Base-by-base conservation (phyloP, 2,329 filamentous ascomycete species). In the Aciculosporium take region DNA sequence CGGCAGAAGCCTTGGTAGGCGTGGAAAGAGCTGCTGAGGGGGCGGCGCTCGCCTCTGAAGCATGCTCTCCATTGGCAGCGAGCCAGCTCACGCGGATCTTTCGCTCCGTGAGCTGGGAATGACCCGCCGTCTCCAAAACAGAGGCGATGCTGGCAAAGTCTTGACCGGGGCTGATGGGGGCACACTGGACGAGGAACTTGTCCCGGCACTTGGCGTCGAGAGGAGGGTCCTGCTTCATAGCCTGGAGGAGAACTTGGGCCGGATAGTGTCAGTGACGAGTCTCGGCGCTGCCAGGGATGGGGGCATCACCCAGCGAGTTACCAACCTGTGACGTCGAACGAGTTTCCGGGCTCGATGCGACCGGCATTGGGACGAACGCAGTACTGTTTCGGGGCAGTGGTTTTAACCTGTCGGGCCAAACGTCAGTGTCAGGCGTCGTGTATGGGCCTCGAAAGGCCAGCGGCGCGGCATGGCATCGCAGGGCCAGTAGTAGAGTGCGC, bases 341-440 rank as follows among this genome's bases (percentile, higher is more conserved):
- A 75, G 61, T 83, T 76, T 52, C 87, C 85, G 30, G 88, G 80
- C 60, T 94, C 88, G 61, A 98, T 91, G 60, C 88, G 84, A 55
- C 91, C 91, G 40, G 88, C 94, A 70, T 98, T 96, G 43, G 91
- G 89, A 55, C 91, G 81, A 45, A 96, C 89, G 62, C 91, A 96
- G 68, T 98, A 98, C 89, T 96, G 91, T 68, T 96, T 96, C 27
- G 91, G 91, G 38, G 91, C 91, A 48, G 91, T 98, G 37, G 91
- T 98, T 79, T 98, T 98, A 64, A 98, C 91, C 87, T 94, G 53
- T 12, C 12, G 12, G 33, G 18, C 34, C 15, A 28, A n/a, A 15
- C 20, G 9, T 37, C 13, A 27, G 29, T 18, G 39, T 31, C 23
- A 13, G 23, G 29, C 28, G n/a, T 39, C 21, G 15, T 13, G 8